Base-by-base conservation (phyloP, 495 filamentous ascomycete species). In the Neurospora sp. region DNA sequence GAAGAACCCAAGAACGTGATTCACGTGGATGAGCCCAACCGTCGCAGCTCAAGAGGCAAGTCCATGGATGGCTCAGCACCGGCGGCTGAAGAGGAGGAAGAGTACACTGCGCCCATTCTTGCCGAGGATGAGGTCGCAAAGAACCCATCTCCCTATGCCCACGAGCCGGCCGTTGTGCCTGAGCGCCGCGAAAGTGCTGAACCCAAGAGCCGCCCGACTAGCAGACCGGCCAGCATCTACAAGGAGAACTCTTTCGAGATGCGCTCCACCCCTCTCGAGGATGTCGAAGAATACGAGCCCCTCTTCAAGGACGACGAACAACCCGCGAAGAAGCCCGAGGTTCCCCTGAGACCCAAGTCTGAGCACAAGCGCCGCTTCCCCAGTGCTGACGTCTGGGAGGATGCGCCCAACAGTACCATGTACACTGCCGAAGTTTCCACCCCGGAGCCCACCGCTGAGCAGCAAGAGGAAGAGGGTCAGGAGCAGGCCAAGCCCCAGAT, bases 311-410 rank as follows among this genome's bases (percentile, higher is more conserved):
- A 98, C 39, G 93, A 95, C 41, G 89, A 93, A 14, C 78, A 81
- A 54, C 70, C 74, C 8, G 88, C 89, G 23, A 84, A 86, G 62
- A 82, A 82, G 69, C 81, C 83, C 8, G 85, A 87, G 39, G 84
- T 90, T 20, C 76, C 86, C 60, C 3, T 35, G 27, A 35, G 54
- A 18, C 86, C 89, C 11, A 85, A 87, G 31, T 85, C 87, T 6
- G 89, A 92, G 69, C 87, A 88, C 74, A 88, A 89, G 79, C 92
- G 93, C 70, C 89, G 91, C 69, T 99, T 99, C 83, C 96, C 96
- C 1, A 97, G 94, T 80, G 90, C 92, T 75, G 96, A 99, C 79
- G 88, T 98, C 44, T 99, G 96, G 96, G 96, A 99, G 80, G 96
- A 99, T 82, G 92, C 94, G 0, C 96, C 96, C 5, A 93, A 91